These are phyloP conservation scores for Thraustotheca clavata DNA, from an alignment of 352 stramenopile genomes.

Conservation along the genomic window DNA sequence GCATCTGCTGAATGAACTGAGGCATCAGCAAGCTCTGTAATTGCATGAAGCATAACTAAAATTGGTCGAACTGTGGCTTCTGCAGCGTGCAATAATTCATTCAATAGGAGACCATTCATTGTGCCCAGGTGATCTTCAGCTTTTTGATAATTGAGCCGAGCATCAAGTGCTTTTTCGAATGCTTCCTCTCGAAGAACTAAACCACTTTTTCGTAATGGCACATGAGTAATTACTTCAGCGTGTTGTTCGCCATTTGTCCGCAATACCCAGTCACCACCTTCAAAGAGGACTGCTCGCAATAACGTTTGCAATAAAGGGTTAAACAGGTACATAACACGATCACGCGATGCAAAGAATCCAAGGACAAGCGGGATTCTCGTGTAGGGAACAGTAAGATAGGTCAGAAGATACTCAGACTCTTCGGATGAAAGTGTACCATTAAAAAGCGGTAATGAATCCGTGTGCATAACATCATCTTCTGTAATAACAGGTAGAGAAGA, in stretches of 20 bases:
- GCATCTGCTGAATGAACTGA: conserved; percentile 76
- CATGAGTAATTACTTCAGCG: conserved; percentile 56
- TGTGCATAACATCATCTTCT: conserved; percentile 97
- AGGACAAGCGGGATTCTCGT: conserved; percentile 95
- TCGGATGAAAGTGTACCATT: conserved; percentile 92
- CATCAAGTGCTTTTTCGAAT: conserved; percentile 63
- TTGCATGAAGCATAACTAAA: conserved; percentile 73
- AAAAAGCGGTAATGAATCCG: conserved; percentile 95
- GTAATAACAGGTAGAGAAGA: conserved; percentile 63
- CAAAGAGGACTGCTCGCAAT: conserved; percentile 84
- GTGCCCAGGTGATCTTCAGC: conserved; percentile 89
- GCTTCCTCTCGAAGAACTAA: conserved; percentile 74
- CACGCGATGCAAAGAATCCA: conserved; percentile 93
- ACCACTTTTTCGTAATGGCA: conserved; percentile 75
- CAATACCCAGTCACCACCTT: conserved; percentile 78
- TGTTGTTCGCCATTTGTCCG: conserved; percentile 52
- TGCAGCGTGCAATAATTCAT: conserved; percentile 95
- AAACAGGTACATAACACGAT: conserved; percentile 85
- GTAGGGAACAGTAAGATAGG: conserved; percentile 98
- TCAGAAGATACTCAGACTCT: conserved; percentile 96
- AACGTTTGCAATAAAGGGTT: conserved; percentile 73
- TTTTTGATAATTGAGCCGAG: conserved; percentile 62
- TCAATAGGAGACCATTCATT: conserved; percentile 95
- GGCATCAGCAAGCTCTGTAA: conserved; percentile 70
- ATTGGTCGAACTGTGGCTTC: conserved; percentile 72